A percentile compares a stretch with the other conserved stretches of the same genome.
These are phyloP conservation scores for Pisolithus microcarpus DNA, from an alignment of 768 basidiomycete species.

Conservation along the genomic window DNA sequence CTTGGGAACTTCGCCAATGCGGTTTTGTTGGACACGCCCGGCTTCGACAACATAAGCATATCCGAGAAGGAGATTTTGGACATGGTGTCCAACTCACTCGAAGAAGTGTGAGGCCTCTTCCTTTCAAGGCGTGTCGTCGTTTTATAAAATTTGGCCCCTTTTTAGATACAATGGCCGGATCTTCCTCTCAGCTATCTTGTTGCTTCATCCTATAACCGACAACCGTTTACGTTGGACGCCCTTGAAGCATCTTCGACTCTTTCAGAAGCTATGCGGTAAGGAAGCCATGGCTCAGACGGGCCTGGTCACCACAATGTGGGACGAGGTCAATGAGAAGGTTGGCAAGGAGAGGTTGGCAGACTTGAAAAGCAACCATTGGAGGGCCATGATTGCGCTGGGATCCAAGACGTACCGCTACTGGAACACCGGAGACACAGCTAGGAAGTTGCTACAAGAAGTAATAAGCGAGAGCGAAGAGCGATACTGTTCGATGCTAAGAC, in stretches of 20 bases:
- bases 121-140: too few species aligned
- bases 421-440: slow-evolving; percentile 5
- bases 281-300: slow-evolving; percentile 25
- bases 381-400: slow-evolving; percentile 7
- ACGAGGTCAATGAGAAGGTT: slow-evolving; percentile 11
- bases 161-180: slow-evolving; percentile 7
- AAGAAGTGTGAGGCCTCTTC: too few species aligned
- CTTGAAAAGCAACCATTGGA: neutral
- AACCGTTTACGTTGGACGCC: slow-evolving; percentile 30
- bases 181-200: slow-evolving; percentile 29
- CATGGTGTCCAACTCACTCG: neutral
- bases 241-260: slow-evolving; percentile 27
- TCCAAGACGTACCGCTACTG: slow-evolving; percentile 6
- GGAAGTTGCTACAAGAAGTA: slow-evolving; percentile 6
- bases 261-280: slow-evolving; percentile 24
- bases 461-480: neutral
- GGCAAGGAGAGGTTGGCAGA: slow-evolving; percentile 16
- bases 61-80: neutral
- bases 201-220: slow-evolving; percentile 35
- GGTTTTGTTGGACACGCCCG: neutral
- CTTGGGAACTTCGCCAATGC: neutral
- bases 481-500: slow-evolving; percentile 3
- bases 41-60: neutral
- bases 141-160: neutral
- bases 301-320: slow-evolving; percentile 17